These are phyloP conservation scores for Colletotrichum somersetense DNA, from an alignment of 2,329 filamentous ascomycete species.

Conservation along the genomic window DNA sequence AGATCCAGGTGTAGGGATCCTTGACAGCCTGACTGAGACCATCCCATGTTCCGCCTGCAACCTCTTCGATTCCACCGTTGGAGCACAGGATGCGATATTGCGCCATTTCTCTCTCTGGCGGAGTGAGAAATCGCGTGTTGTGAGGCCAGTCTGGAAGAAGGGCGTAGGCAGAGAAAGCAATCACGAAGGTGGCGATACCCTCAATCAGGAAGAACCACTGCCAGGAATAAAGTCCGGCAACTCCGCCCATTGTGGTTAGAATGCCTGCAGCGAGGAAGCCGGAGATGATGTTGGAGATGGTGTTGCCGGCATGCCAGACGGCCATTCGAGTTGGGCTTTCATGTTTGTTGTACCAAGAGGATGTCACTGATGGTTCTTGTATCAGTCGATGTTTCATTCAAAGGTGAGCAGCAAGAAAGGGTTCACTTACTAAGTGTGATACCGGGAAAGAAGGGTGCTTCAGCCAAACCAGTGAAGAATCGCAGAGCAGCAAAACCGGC, in stretches of 20 bases:
- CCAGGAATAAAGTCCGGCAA: slow-evolving; percentile 55
- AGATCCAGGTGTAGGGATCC: slow-evolving; percentile 56
- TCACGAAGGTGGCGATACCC: slow-evolving; percentile 51
- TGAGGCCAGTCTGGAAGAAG: slow-evolving; percentile 56
- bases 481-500: slow-evolving; percentile 45
- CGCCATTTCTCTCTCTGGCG: slow-evolving; percentile 57
- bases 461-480: slow-evolving; percentile 48
- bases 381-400: background rate
- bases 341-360: slow-evolving; percentile 60
- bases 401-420: no score
- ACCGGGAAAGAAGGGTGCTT: slow-evolving; percentile 60
- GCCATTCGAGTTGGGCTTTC: slow-evolving; percentile 58
- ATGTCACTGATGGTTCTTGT: slow-evolving; percentile 47
- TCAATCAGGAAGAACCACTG: slow-evolving; percentile 62
- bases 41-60: slow-evolving; percentile 52
- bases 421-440: slow-evolving; percentile 54
- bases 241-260: slow-evolving; percentile 57
- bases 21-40: slow-evolving; percentile 50
- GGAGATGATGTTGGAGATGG: slow-evolving; percentile 59
- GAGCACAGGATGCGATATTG: slow-evolving; percentile 52
- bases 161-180: slow-evolving; percentile 51
- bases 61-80: slow-evolving; percentile 53
- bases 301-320: slow-evolving; percentile 59
- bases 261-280: slow-evolving; percentile 60
- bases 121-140: slow-evolving; percentile 53